Evolutionary conservation across 2,329 filamentous ascomycete genomes (phyloP).

Genomic region (Pseudomassariella vexata): DNA sequence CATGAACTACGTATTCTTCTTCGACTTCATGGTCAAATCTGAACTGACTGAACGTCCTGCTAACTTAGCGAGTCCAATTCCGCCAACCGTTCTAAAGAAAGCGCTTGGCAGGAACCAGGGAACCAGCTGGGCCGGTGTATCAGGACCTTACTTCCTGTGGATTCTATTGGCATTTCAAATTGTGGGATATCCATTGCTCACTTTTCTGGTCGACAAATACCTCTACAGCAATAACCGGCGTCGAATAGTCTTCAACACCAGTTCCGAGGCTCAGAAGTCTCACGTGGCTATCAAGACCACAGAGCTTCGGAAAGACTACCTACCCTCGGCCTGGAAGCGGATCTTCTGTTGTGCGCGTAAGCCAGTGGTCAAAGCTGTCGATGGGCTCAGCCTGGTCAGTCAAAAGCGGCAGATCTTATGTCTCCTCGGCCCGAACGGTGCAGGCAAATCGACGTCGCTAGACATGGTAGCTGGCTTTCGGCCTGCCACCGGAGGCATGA

Average conservation of each 20-base stretch:
- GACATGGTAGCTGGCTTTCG: slow-evolving; percentile 63
- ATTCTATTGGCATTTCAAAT: slow-evolving; percentile 26
- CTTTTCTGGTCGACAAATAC: slow-evolving; percentile 24
- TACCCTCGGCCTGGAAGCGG: slow-evolving; percentile 19
- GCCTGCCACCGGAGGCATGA: slow-evolving; percentile 52
- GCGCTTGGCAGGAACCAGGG: too few species aligned
- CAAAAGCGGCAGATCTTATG: slow-evolving; percentile 58
- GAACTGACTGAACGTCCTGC: slow-evolving; percentile 14
- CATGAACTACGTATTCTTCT: slow-evolving; percentile 26
- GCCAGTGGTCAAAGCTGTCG: slow-evolving; percentile 43
- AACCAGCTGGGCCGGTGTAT: slow-evolving; percentile 22
- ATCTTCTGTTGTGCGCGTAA: slow-evolving; percentile 23
- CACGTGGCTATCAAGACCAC: slow-evolving; percentile 15
- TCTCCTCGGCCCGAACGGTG: slow-evolving; percentile 64
- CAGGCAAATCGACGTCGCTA: slow-evolving; percentile 65
- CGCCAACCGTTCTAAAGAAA: slow-evolving; percentile 10
- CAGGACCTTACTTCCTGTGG: slow-evolving; percentile 20
- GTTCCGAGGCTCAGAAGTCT: slow-evolving; percentile 11
- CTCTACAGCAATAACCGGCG: slow-evolving; percentile 28
- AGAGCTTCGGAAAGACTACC: slow-evolving; percentile 27
- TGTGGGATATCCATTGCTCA: slow-evolving; percentile 24
- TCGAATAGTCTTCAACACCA: slow-evolving; percentile 16
- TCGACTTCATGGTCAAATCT: slow-evolving; percentile 19
- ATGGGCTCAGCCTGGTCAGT: slow-evolving; percentile 53
- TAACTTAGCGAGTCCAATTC: slow-evolving; percentile 10